Conservation (phyloP, 2,329 filamentous ascomycete species). For the Trichoderma asperellum region DNA sequence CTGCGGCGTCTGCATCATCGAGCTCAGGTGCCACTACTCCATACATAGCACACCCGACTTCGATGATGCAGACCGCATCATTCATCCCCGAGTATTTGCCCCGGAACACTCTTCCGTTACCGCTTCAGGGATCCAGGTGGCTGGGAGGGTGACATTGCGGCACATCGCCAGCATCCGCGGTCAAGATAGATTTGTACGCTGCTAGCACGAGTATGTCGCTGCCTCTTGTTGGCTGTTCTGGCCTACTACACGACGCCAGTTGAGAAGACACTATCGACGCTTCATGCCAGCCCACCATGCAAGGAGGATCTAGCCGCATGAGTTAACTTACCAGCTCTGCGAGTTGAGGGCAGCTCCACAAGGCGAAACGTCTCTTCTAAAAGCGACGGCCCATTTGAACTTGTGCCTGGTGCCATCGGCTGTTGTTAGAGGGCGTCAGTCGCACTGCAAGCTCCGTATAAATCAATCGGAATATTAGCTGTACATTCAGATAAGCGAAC, state of each 20-base stretch:
- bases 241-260: background rate
- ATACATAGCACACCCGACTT: background rate
- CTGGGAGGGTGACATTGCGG: conserved; percentile 13
- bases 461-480: conserved; percentile 22
- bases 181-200: conserved; percentile 13
- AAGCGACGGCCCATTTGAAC: conserved; percentile 4
- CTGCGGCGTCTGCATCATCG: conserved; percentile 5
- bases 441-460: conserved; percentile 10
- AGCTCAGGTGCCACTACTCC: conserved; percentile 7
- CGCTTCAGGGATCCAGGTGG: conserved; percentile 22
- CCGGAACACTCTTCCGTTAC: conserved; percentile 3
- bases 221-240: conserved; percentile 2
- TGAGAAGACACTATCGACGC: conserved; percentile 12
- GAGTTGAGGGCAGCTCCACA: conserved; percentile 11
- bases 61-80: conserved; percentile 1
- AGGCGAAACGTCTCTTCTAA: background rate
- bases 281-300: conserved; percentile 8
- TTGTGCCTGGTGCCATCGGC: conserved; percentile 20
- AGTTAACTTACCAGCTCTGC: background rate
- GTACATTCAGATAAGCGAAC: conserved; percentile 27
- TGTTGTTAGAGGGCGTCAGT: conserved; percentile 5
- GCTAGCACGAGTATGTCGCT: background rate
- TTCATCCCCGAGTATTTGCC: background rate
- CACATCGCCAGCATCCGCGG: conserved; percentile 23
- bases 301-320: conserved; percentile 22